phyloP scores from a whole-genome alignment of 2,329 filamentous ascomycete species.

The Colletotrichum lentis region DNA sequence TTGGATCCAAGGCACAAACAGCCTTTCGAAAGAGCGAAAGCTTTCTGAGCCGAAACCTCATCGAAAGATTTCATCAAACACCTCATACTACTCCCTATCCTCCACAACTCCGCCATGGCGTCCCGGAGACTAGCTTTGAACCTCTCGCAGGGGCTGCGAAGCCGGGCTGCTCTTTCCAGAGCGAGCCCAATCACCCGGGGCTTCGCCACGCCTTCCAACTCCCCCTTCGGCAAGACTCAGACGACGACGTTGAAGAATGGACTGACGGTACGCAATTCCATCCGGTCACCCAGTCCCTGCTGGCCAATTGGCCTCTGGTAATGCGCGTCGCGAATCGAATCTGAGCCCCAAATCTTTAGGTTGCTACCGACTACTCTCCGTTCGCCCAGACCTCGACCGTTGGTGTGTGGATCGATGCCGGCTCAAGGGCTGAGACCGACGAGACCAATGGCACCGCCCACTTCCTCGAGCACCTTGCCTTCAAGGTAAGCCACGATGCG shows the following conservation, averaged over 20 bases:
- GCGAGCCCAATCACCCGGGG: conserved; percentile 81
- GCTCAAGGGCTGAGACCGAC: conserved; percentile 96
- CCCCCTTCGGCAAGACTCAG: conserved; percentile 81
- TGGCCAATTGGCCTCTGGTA: conserved; percentile 50
- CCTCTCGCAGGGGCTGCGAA: conserved; percentile 89
- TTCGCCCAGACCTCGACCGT: conserved; percentile 98
- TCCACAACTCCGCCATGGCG: conserved; percentile 76
- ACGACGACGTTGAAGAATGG: conserved; percentile 97
- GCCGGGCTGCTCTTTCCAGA: conserved; percentile 82
- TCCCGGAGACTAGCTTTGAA: conserved; percentile 97
- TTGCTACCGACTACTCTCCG: conserved; percentile 96
- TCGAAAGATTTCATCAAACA: conserved; percentile 64
- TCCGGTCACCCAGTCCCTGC: conserved; percentile 15
- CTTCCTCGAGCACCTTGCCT: conserved; percentile 99
- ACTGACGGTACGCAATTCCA: conserved; percentile 76
- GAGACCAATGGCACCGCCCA: conserved; percentile 99
- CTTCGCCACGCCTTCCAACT: conserved; percentile 83
- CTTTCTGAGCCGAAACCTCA: conserved; percentile 49
- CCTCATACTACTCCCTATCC: conserved; percentile 61
- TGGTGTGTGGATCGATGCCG: conserved; percentile 99
- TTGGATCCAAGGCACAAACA: conserved; percentile 53
- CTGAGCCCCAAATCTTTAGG: conserved; percentile 62
- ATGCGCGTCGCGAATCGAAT: conserved; percentile 37
- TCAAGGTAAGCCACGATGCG: conserved; percentile 75
- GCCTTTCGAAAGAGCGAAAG: conserved; percentile 56